phyloP scores from a whole-genome alignment of 345 rosid genomes.

The Limnanthes douglasii region DNA sequence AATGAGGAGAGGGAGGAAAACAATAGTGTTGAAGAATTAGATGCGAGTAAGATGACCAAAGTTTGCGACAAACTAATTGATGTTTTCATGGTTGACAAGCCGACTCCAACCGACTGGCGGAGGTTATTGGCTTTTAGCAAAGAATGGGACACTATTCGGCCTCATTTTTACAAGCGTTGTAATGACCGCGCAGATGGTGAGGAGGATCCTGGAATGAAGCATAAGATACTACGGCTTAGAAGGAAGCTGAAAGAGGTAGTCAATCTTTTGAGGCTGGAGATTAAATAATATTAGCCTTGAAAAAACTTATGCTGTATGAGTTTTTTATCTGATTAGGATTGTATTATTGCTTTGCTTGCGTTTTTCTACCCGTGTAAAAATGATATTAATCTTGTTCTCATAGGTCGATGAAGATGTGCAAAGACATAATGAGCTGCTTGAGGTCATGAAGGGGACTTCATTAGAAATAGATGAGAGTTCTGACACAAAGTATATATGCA shows the following conservation, averaged over 20 bases:
- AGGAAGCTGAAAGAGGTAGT: conserved; percentile 79
- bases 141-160: conserved; percentile 63
- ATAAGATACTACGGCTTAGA: conserved; percentile 46
- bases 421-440: conserved; percentile 74
- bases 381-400: conserved; percentile 5
- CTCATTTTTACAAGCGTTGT: conserved; percentile 56
- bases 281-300: too few species aligned
- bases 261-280: not conserved
- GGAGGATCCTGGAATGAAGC: conserved; percentile 59
- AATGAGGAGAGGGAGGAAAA: conserved; percentile 8
- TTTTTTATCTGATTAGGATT: too few species aligned
- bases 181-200: conserved; percentile 53
- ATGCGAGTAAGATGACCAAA: conserved; percentile 28
- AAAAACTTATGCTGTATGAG: not conserved
- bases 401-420: conserved; percentile 82
- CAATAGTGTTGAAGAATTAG: conserved; percentile 9
- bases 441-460: conserved; percentile 31
- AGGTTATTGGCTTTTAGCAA: conserved; percentile 65
- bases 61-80: conserved; percentile 78
- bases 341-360: too few species aligned
- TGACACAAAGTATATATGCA: too few species aligned
- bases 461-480: conserved; percentile 51
- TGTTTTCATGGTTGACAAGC: conserved; percentile 82
- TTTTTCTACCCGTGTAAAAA: not conserved
- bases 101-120: conserved; percentile 76